Conservation (phyloP, 2,329 filamentous ascomycete species). For the Xylariaceae sp. region DNA sequence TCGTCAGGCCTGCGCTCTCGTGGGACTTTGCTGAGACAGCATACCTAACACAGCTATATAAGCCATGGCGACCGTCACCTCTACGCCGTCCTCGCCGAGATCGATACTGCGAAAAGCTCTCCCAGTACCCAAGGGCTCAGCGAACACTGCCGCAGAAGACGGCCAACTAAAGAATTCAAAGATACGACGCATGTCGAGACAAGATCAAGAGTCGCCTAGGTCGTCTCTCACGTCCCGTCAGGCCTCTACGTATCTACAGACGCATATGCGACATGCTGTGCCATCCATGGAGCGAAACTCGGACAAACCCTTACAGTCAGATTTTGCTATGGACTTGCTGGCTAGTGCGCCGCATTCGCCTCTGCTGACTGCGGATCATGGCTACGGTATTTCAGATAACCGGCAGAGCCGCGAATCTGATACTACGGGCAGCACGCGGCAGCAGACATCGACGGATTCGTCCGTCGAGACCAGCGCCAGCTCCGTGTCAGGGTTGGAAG, state of each 20-base stretch:
- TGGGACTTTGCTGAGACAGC: slow-evolving; percentile 20
- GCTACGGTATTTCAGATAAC: slow-evolving; percentile 28
- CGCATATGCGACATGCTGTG: slow-evolving; percentile 17
- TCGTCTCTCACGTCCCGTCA: slow-evolving; percentile 36
- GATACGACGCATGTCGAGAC: slow-evolving; percentile 14
- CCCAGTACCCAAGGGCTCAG: slow-evolving; percentile 29
- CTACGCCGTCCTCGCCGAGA: slow-evolving; percentile 28
- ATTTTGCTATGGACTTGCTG: slow-evolving; percentile 21
- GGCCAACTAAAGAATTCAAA: slow-evolving; percentile 22
- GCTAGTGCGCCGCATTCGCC: slow-evolving; percentile 20
- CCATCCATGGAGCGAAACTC: slow-evolving; percentile 16
- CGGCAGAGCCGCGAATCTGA: slow-evolving; percentile 52
- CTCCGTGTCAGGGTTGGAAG: slow-evolving; percentile 47
- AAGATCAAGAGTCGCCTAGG: slow-evolving; percentile 32
- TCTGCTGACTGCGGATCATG: slow-evolving; percentile 16
- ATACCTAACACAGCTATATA: slow-evolving; percentile 6
- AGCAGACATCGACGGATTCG: slow-evolving; percentile 46
- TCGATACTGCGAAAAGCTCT: slow-evolving; percentile 29
- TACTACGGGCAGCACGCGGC: slow-evolving; percentile 45
- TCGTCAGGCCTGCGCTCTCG: slow-evolving; percentile 18
- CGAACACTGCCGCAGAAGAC: slow-evolving; percentile 26
- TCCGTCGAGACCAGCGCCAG: slow-evolving; percentile 53
- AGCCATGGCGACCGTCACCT: slow-evolving; percentile 31
- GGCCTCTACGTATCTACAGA: slow-evolving; percentile 24
- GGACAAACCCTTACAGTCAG: slow-evolving; percentile 20